These are phyloP conservation scores for Wickerhamomyces bovis DNA, from an alignment of 805 yeast genomes.

Conservation along the genomic window DNA sequence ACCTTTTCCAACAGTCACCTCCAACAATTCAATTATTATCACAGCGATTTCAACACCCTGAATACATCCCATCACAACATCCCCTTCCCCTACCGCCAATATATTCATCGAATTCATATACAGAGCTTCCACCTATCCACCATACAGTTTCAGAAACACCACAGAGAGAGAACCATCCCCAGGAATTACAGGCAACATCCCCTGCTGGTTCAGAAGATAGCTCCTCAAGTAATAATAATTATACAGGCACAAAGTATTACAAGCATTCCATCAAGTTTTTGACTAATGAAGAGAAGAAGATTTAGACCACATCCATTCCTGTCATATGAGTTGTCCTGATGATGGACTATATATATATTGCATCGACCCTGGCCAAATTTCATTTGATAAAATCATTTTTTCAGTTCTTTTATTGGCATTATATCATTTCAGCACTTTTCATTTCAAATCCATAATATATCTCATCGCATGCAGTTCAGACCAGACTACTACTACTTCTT, in stretches of 20 bases:
- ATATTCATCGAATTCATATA: not conserved
- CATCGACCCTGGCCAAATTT: no score
- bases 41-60: not conserved
- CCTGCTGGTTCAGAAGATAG: not conserved
- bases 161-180: not conserved
- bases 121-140: not conserved
- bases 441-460: no score
- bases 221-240: not conserved
- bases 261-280: slow-evolving; percentile 22
- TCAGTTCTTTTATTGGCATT: not conserved
- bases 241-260: slow-evolving; percentile 6
- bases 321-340: no score
- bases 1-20: not conserved
- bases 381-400: not conserved
- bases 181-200: not conserved
- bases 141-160: not conserved
- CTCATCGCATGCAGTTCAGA: no score
- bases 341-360: no score
- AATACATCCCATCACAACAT: not conserved
- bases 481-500: not conserved
- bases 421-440: not conserved
- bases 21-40: not conserved
- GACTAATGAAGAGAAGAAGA: slow-evolving; percentile 9
- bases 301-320: not conserved
- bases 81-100: not conserved